A percentile compares a stretch with the other conserved stretches of the same genome.
phyloP scores from a whole-genome alignment of 2,329 filamentous ascomycete genomes.

The Fusarium sp. region DNA sequence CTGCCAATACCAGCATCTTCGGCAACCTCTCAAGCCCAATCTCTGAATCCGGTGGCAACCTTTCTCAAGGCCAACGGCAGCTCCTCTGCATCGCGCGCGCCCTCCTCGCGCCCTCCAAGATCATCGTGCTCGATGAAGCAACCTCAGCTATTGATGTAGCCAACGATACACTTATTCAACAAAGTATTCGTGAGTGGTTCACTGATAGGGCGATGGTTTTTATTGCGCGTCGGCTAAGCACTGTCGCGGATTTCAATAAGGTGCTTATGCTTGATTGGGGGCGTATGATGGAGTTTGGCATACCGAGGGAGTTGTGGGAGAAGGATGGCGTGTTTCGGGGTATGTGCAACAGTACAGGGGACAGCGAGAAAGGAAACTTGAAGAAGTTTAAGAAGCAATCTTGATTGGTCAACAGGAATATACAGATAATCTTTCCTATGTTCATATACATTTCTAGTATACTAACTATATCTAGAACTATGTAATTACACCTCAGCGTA shows the following conservation, averaged over 20 bases:
- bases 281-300: conserved; percentile 75
- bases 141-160: conserved; percentile 83
- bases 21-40: conserved; percentile 70
- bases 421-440: too few relatives aligned
- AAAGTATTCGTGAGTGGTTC: conserved; percentile 79
- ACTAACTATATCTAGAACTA: too few relatives aligned
- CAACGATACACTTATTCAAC: conserved; percentile 80
- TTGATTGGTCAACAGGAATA: too few relatives aligned
- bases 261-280: conserved; percentile 80
- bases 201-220: conserved; percentile 78
- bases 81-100: conserved; percentile 80
- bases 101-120: conserved; percentile 77
- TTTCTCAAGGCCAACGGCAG: conserved; percentile 82
- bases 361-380: conserved; percentile 63
- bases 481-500: too few relatives aligned
- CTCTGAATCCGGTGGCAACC: conserved; percentile 79
- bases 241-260: conserved; percentile 81
- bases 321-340: conserved; percentile 68
- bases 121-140: conserved; percentile 85
- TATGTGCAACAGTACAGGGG: conserved; percentile 73
- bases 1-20: too few relatives aligned
- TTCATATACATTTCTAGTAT: too few relatives aligned
- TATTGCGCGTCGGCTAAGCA: conserved; percentile 81
- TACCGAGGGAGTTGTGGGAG: conserved; percentile 72
- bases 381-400: conserved; percentile 54